Evolutionary conservation across 768 basidiomycete species (phyloP).

Genomic region (Holtermannia corniformis): DNA sequence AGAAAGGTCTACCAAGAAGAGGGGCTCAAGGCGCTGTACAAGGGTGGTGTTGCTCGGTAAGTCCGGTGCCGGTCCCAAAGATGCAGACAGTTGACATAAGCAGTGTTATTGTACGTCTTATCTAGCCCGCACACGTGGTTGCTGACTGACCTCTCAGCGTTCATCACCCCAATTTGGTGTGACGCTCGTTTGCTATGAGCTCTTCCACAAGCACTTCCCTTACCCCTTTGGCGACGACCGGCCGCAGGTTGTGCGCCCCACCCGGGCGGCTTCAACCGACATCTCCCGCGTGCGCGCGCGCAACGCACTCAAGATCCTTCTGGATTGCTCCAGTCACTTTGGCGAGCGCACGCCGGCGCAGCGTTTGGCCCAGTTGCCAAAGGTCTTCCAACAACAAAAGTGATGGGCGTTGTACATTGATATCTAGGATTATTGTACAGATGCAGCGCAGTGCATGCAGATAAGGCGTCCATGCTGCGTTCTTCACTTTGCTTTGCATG

Average conservation of each 20-base stretch:
- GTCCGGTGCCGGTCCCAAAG: background rate
- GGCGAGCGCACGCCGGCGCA: constrained; percentile 6
- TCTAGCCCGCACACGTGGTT: background rate
- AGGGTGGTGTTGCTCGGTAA: constrained; percentile 28
- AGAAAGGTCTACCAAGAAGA: constrained; percentile 68
- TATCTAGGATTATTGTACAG: too few species aligned
- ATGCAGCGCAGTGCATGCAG: too few species aligned
- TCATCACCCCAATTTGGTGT: constrained; percentile 69
- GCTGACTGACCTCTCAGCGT: constrained; percentile 7
- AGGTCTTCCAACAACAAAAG: background rate
- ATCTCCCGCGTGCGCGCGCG: constrained; percentile 80
- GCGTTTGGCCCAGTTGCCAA: background rate
- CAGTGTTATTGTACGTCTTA: background rate
- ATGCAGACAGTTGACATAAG: background rate
- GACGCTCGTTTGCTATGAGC: constrained; percentile 29
- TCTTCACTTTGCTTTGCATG: too few species aligned
- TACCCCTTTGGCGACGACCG: constrained; percentile 61
- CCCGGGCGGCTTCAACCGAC: constrained; percentile 70
- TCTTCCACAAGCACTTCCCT: constrained; percentile 34
- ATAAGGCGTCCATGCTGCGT: too few species aligned
- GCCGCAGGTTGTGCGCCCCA: constrained; percentile 51
- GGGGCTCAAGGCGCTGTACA: constrained; percentile 49
- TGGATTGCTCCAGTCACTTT: constrained; percentile 37
- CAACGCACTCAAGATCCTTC: constrained; percentile 68
- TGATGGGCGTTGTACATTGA: too few species aligned